These are phyloP conservation scores for Ascosphaera acerosa DNA, from an alignment of 2,329 filamentous ascomycete species.

Conservation along the genomic window DNA sequence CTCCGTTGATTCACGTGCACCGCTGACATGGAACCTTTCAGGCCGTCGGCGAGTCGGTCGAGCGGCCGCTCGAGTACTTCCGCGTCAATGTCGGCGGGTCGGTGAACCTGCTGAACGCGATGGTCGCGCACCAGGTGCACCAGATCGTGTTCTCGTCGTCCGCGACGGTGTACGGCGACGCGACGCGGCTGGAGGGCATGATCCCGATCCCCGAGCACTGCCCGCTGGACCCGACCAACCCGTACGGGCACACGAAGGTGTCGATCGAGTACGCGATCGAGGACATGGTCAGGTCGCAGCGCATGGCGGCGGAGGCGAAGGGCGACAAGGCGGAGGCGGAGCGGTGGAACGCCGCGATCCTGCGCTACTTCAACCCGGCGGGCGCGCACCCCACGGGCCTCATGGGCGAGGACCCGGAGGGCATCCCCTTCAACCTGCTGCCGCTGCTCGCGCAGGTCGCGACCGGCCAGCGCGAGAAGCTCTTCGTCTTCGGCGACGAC, in stretches of 20 bases:
- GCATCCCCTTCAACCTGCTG: constrained; percentile 84
- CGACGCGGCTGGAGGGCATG: constrained; percentile 89
- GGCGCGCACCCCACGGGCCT: constrained; percentile 85
- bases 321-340: constrained; percentile 44
- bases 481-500: constrained; percentile 86
- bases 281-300: constrained; percentile 69
- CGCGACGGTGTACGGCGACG: constrained; percentile 94
- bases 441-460: constrained; percentile 88
- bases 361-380: constrained; percentile 95
- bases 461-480: constrained; percentile 79
- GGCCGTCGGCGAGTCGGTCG: constrained; percentile 86
- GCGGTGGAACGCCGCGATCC: constrained; percentile 76
- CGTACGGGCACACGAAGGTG: constrained; percentile 90
- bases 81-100: constrained; percentile 87
- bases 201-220: constrained; percentile 95
- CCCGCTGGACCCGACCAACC: constrained; percentile 89
- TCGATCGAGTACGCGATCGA: constrained; percentile 79
- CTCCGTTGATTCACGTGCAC: not conserved
- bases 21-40: constrained; percentile 12
- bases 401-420: constrained; percentile 95
- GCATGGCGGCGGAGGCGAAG: constrained; percentile 55
- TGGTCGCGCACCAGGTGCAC: constrained; percentile 71
- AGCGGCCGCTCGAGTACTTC: constrained; percentile 95
- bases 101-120: constrained; percentile 60
- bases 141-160: constrained; percentile 99